phyloP scores from a whole-genome alignment of 2,329 filamentous ascomycete species.

The Hysterium pulicare region DNA sequence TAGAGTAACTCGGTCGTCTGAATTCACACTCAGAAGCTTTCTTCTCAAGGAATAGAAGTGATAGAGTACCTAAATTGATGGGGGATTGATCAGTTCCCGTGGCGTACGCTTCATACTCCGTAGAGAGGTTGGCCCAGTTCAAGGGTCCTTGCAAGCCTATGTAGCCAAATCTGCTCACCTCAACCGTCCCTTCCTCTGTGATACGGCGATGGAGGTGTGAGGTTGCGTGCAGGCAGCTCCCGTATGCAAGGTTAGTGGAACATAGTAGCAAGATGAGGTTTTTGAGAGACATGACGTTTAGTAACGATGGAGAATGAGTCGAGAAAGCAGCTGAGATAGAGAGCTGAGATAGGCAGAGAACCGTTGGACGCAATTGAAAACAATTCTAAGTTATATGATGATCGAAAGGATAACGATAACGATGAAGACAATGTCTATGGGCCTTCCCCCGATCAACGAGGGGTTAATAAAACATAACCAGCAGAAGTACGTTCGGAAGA shows the following conservation, averaged over 20 bases:
- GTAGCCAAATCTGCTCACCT: slow-evolving; percentile 42
- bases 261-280: no score
- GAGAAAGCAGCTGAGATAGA: no score
- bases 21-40: slow-evolving; percentile 1
- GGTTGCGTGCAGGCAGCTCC: slow-evolving; percentile 2
- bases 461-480: no score
- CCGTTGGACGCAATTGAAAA: no score
- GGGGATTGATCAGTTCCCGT: slow-evolving; percentile 53
- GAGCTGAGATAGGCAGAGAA: no score
- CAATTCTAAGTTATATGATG: no score
- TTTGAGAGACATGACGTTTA: no score
- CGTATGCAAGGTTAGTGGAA: neutral
- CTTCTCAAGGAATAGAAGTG: neutral
- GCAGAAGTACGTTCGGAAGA: no score
- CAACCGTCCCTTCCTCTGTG: slow-evolving; percentile 22
- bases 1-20: slow-evolving; percentile 31
- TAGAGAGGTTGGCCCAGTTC: slow-evolving; percentile 50
- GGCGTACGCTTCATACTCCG: slow-evolving; percentile 47
- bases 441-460: no score
- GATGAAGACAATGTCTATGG: no score
- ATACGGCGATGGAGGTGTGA: slow-evolving; percentile 1
- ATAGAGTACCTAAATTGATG: slow-evolving; percentile 48
- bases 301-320: no score
- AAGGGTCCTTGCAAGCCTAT: slow-evolving; percentile 46
- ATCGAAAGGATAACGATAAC: no score